Percentiles rank a stretch among this genome's conserved stretches.
phyloP scores from a whole-genome alignment of 176 grass and related monocot species.

The Phyllostachys edulis region DNA sequence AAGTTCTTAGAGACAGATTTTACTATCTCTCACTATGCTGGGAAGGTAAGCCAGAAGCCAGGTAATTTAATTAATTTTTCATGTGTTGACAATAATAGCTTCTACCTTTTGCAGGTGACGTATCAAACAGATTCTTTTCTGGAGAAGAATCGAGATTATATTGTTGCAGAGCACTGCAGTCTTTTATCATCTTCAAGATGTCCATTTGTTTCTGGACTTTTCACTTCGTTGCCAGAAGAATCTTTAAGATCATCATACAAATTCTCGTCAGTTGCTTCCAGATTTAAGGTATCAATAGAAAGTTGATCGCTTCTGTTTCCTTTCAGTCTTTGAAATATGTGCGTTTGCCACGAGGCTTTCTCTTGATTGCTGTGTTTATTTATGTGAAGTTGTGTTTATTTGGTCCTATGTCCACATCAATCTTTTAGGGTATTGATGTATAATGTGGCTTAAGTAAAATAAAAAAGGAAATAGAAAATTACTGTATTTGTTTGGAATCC shows the following conservation, averaged over 20 bases:
- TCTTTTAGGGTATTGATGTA: neutral
- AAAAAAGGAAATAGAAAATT: neutral
- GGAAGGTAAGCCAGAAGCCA: slow-evolving; percentile 58
- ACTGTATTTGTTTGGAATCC: neutral
- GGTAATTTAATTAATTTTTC: slow-evolving; percentile 32
- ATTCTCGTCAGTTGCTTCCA: slow-evolving; percentile 95
- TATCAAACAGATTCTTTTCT: slow-evolving; percentile 97
- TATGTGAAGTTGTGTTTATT: slow-evolving; percentile 1
- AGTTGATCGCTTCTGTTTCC: neutral
- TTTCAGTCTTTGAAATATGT: slow-evolving; percentile 19
- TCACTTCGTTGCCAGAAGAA: slow-evolving; percentile 78
- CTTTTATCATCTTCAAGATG: slow-evolving; percentile 90
- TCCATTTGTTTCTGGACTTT: slow-evolving; percentile 86
- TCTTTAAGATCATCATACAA: slow-evolving; percentile 95
- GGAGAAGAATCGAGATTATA: slow-evolving; percentile 98
- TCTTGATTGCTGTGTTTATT: neutral
- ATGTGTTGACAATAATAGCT: slow-evolving; percentile 7
- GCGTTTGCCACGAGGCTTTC: slow-evolving; percentile 1
- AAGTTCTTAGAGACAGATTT: slow-evolving; percentile 99
- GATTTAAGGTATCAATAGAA: slow-evolving; percentile 78
- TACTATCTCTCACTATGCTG: slow-evolving; percentile 88
- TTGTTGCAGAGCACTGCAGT: slow-evolving; percentile 93
- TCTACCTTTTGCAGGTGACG: slow-evolving; percentile 56
- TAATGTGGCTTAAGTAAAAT: neutral
- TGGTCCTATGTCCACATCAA: neutral